Evolutionary conservation across 2,329 filamentous ascomycete genomes (phyloP).

Genomic region (Mariannaea sp.): DNA sequence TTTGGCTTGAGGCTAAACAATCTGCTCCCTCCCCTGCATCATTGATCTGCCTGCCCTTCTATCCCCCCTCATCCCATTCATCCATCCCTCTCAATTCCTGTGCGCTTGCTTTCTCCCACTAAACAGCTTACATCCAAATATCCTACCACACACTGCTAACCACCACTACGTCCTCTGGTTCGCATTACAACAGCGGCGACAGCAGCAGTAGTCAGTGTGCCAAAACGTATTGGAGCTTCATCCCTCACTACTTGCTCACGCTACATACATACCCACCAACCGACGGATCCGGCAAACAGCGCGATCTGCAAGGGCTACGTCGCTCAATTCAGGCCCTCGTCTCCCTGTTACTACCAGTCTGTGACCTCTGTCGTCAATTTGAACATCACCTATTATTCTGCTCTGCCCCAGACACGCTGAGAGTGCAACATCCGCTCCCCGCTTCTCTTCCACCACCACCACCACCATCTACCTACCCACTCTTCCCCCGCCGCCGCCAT

Average conservation of each 20-base stretch:
- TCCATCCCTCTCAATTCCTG: neutral
- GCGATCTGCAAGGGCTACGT: slow-evolving; percentile 34
- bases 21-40: neutral
- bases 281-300: slow-evolving; percentile 28
- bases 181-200: too few relatives aligned
- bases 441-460: slow-evolving; percentile 27
- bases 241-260: neutral
- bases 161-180: too few relatives aligned
- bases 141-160: neutral
- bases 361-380: slow-evolving; percentile 5
- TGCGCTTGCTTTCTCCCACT: neutral
- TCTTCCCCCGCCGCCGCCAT: slow-evolving; percentile 25
- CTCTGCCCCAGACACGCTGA: neutral
- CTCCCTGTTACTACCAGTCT: neutral
- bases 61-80: neutral
- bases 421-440: slow-evolving; percentile 3
- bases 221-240: neutral
- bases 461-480: slow-evolving; percentile 18
- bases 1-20: slow-evolving; percentile 1
- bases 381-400: neutral
- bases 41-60: neutral
- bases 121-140: neutral
- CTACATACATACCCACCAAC: slow-evolving; percentile 1
- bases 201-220: neutral
- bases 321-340: slow-evolving; percentile 29